phyloP scores from a whole-genome alignment of 306 rosid species.

The barrel medic (Medicago truncatula) region MtrunA17r5.0-ANR NC_053043.1:36607001-36607500 shows the following conservation, averaged over 20 bases:
- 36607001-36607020: neutral
- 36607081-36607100: constrained; percentile 33
- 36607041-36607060: constrained; percentile 23
- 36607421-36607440: neutral
- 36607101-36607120: constrained; percentile 37
- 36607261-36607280: neutral
- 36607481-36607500: constrained; percentile 10
- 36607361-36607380: neutral
- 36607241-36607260: neutral
- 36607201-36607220: neutral
- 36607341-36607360: neutral
- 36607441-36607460: too few species aligned
- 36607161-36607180: neutral
- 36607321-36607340: neutral
- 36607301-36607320: neutral
- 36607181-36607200: neutral
- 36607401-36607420: neutral
- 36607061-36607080: constrained; percentile 17
- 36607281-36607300: neutral
- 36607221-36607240: neutral
- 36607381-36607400: neutral
- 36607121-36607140: constrained; percentile 13
- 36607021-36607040: constrained; percentile 26
- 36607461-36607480: neutral
- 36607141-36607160: constrained; percentile 45